Evolutionary conservation across 495 filamentous ascomycete species (phyloP).

Genomic region (Pseudevernia furfuracea): DNA sequence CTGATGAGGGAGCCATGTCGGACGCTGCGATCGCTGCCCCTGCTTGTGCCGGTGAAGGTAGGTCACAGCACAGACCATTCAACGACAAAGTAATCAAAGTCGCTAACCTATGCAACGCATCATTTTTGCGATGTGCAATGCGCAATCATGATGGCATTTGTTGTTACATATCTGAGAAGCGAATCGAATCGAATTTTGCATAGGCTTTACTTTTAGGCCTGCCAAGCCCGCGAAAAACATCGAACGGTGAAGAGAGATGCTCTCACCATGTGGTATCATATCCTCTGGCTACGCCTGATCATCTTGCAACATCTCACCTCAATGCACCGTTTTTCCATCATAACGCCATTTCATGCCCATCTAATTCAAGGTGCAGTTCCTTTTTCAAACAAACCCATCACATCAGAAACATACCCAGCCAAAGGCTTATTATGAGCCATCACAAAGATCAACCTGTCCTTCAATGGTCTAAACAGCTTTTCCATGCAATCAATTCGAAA

Average conservation of each 20-base stretch:
- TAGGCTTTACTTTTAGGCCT: background rate
- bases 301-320: background rate
- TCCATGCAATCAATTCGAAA: slow-evolving; percentile 40
- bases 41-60: background rate
- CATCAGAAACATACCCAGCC: slow-evolving; percentile 38
- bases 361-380: slow-evolving; percentile 12
- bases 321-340: background rate
- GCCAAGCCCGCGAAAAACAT: background rate
- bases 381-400: slow-evolving; percentile 36
- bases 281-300: background rate
- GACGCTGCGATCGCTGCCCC: background rate
- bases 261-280: slow-evolving; percentile 8
- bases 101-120: background rate
- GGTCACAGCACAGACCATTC: background rate
- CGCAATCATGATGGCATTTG: background rate
- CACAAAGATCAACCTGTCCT: slow-evolving; percentile 36
- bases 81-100: background rate
- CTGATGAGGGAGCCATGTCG: slow-evolving; percentile 14
- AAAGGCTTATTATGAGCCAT: slow-evolving; percentile 43
- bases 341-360: background rate
- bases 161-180: background rate
- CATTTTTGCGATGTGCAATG: background rate
- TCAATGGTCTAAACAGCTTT: slow-evolving; percentile 36
- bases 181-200: background rate
- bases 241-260: background rate